A percentile compares a stretch with the other conserved stretches of the same genome.
Evolutionary conservation across 78 protist genomes (phyloP).

Genomic region (Dictyostelium brefeldianum): DNA sequence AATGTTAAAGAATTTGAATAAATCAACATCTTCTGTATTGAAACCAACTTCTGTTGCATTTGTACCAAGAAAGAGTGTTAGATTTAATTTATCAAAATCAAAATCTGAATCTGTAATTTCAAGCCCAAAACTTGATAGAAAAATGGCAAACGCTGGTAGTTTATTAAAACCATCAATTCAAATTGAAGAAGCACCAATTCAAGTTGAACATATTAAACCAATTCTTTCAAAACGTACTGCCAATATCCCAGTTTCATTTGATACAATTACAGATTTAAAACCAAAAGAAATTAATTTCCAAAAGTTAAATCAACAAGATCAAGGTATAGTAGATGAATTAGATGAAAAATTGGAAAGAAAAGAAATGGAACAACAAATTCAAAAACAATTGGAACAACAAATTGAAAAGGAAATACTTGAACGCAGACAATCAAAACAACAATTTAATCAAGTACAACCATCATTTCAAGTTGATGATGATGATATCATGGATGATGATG

Average conservation of each 20-base stretch:
- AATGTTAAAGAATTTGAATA: slow-evolving; percentile 15
- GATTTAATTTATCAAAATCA: slow-evolving; percentile 33
- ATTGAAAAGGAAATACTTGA: not conserved
- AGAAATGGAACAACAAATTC: not conserved
- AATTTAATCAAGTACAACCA: not conserved
- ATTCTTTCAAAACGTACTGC: not conserved
- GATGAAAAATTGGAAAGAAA: not conserved
- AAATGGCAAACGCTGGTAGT: not conserved
- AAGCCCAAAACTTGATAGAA: slow-evolving; percentile 1
- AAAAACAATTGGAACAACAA: slow-evolving; percentile 5
- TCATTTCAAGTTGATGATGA: not conserved
- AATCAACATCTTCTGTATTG: slow-evolving; percentile 1
- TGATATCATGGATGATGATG: not conserved
- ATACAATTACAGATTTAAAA: not conserved
- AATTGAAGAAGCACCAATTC: not conserved
- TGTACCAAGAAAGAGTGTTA: slow-evolving; percentile 12
- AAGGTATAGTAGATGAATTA: not conserved
- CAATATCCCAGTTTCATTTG: not conserved
- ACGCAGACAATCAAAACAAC: not conserved
- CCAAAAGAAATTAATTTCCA: not conserved
- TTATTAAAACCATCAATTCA: not conserved
- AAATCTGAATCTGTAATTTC: slow-evolving; percentile 11
- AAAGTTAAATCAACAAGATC: not conserved
- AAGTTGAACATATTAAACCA: not conserved
- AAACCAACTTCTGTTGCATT: slow-evolving; percentile 20